Evolutionary conservation across 2,329 filamentous ascomycete genomes (phyloP), one percentile per base, ranked within the genome.

Genomic region (Penicillium griseofulvum): DNA sequence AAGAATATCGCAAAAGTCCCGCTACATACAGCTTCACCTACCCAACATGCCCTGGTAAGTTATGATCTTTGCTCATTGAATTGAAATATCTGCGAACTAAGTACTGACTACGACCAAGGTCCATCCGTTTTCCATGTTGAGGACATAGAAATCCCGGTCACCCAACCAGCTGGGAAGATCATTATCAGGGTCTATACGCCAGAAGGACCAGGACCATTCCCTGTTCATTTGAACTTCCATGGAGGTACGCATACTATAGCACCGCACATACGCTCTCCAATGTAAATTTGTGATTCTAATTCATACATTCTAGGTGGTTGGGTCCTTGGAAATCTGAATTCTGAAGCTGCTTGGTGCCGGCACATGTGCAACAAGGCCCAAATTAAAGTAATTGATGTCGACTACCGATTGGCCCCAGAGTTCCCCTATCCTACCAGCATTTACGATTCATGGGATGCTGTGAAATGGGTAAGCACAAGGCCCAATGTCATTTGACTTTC

Each of bases 1-100:
- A 69, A 10, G 57, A 67, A 28, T 70, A 68, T 44, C 61, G 65
- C 14, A 33, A 58, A 28, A 58, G 57, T 10, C 66, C 68, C 1
- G 55, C 53, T 33, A 65, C 61, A 33, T 68, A 71, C 56, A 69
- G 64, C 44, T 71, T 71, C 39, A 66, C 63, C 1, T 68, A 71
- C 46, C 64, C 67, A 12, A 70, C 64, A 24, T 68, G 53, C 54
- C 34, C 54, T 19, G 61, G 61, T 61, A 49, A 38, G 59, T 42
- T 16, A 9, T n/a, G n/a, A 37, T 17, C 31, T 24, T n/a, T 10
- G 7, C 5, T 17, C 10, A 24, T 26, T 11, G 2, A 17, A n/a
- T 29, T 17, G 11, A 8, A 5, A 3, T 9, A 6, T 12, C 12
- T 22, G 22, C 22, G 22, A 22, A 19, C 17, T 4, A 26, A 48